Conservation (phyloP, 1,284 basidiomycete species). For the Apiotrichum veenhuisii region DNA sequence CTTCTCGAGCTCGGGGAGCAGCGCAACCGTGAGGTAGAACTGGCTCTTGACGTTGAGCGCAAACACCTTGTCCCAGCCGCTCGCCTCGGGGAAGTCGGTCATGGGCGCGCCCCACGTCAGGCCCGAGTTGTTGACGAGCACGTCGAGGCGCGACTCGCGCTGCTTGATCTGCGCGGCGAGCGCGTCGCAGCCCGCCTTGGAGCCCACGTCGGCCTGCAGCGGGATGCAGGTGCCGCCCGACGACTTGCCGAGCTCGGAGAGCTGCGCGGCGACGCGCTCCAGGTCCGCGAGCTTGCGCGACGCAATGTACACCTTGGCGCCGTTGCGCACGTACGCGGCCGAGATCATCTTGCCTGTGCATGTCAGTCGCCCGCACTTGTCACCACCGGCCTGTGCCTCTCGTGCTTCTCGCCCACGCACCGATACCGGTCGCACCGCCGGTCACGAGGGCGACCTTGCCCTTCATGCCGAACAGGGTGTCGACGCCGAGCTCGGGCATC, state of each 20-base stretch:
- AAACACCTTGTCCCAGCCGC: slow-evolving; percentile 23
- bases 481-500: slow-evolving; percentile 20
- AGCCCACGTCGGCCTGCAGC: slow-evolving; percentile 29
- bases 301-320: slow-evolving; percentile 32
- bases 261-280: slow-evolving; percentile 17
- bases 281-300: slow-evolving; percentile 25
- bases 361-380: too few relatives aligned
- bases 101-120: slow-evolving; percentile 21
- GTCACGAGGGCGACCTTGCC: slow-evolving; percentile 26
- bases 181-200: slow-evolving; percentile 23
- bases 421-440: slow-evolving; percentile 19
- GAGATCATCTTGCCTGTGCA: slow-evolving; percentile 31
- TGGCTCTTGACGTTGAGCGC: slow-evolving; percentile 25
- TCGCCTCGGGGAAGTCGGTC: slow-evolving; percentile 21
- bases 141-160: slow-evolving; percentile 32
- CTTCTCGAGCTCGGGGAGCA: slow-evolving; percentile 24
- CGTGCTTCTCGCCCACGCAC: too few relatives aligned
- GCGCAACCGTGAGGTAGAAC: slow-evolving; percentile 29
- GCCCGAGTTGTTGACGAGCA: slow-evolving; percentile 44
- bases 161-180: slow-evolving; percentile 15
- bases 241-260: slow-evolving; percentile 11
- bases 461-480: slow-evolving; percentile 18
- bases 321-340: slow-evolving; percentile 27
- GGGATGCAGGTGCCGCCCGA: slow-evolving; percentile 16
- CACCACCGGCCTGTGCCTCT: too few relatives aligned